Evolutionary conservation across 169 alveolate genomes (phyloP), one percentile per base, ranked within the genome.

Genomic region (Amoebophrya sp.): DNA sequence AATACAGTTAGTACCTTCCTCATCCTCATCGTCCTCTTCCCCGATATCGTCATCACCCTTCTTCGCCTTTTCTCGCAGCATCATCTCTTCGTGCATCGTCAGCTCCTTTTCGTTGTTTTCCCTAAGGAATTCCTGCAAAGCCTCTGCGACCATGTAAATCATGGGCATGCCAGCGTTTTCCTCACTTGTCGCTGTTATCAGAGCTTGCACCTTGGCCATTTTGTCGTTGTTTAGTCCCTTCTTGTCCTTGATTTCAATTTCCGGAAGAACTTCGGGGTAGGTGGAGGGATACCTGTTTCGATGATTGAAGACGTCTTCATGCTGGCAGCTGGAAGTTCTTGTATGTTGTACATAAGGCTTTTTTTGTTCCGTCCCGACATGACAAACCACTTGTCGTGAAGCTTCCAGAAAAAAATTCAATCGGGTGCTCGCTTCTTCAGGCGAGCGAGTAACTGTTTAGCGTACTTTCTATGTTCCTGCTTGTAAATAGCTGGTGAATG

Each of bases 11-110:
- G n/a, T n/a, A n/a, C n/a, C n/a, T n/a, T n/a, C n/a, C n/a, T n/a
- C 89, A 12, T 0, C 89, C 10, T 77, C 89, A 2, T 29, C 89
- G 89, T 35, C 89, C 18, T 77, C 40, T 32, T 33, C 89, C 10
- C n/a, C 89, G 66, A 7, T 18, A 2, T 77, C 89, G 40, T n/a
- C 40, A 2, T 25, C 83, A 18, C 83, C 83, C 32, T 25, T 25
- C 83, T 66, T 66, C 10, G 83, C 83, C 18, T 66, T 66, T 66
- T 66, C 83, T 66, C 83, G 29, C 29, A 77, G 89, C 89, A 77
- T 0, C 89, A 77, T 77, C 40, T 77, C 89, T 32, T 77, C 89
- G 40, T 77, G 89, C 89, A 77, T 77, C 0, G 89, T 32, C 29
- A 77, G 89, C 40, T 77, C 40, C 40, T 7, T 29, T 23, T 2